Conservation (phyloP, 2,329 filamentous ascomycete species). For the Kalmusia sp. region DNA sequence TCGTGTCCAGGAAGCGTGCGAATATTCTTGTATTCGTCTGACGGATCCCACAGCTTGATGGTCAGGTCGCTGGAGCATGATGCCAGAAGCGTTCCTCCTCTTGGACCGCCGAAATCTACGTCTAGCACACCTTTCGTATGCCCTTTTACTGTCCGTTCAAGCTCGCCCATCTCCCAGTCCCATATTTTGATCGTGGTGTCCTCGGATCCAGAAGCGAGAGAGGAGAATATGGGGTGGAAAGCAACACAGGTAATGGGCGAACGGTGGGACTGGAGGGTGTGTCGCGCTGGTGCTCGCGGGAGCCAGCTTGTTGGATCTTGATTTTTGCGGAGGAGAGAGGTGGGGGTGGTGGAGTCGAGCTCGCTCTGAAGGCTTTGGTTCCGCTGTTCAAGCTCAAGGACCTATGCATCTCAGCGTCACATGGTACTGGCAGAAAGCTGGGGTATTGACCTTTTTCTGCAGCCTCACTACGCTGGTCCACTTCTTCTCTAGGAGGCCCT, state of each 20-base stretch:
- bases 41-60: conserved; percentile 94
- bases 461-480: conserved; percentile 95
- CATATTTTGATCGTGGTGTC: conserved; percentile 96
- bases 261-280: conserved; percentile 84
- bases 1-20: conserved; percentile 90
- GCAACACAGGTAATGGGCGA: conserved; percentile 84
- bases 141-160: conserved; percentile 88
- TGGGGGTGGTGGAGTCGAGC: conserved; percentile 81
- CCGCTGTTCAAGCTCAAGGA: conserved; percentile 88
- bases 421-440: conserved; percentile 13
- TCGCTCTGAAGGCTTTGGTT: conserved; percentile 78
- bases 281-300: conserved; percentile 79
- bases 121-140: conserved; percentile 90
- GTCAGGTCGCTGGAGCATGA: conserved; percentile 89
- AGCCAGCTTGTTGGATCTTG: conserved; percentile 88
- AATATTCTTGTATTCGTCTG: conserved; percentile 94
- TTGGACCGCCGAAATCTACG: conserved; percentile 87
- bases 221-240: conserved; percentile 91
- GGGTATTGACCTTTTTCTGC: conserved; percentile 80
- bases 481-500: conserved; percentile 94
- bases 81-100: conserved; percentile 78
- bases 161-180: conserved; percentile 94
- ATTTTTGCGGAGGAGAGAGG: conserved; percentile 78
- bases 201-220: conserved; percentile 87
- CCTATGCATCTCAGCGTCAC: conserved; percentile 59